A percentile compares a stretch with the other conserved stretches of the same genome.
phyloP scores from a whole-genome alignment of 768 basidiomycete species.

The Xerocomus brunneocitrinus region DNA sequence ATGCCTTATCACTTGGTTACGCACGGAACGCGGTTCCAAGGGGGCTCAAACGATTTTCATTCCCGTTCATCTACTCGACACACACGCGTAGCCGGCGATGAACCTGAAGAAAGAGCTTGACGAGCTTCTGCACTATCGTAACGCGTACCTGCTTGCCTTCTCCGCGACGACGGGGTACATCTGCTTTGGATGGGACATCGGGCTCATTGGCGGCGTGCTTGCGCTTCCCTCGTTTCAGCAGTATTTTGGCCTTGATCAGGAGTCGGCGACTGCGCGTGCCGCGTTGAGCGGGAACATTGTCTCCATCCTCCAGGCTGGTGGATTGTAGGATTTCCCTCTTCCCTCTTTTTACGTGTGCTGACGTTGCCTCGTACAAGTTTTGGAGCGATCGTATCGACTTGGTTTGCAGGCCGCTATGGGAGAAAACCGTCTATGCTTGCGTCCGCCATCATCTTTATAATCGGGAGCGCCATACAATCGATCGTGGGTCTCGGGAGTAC shows the following conservation, averaged over 20 bases:
- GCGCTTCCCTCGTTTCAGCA: conserved; percentile 34
- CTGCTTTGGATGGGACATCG: conserved; percentile 37
- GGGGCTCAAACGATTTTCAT: neutral
- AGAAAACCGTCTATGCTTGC: conserved; percentile 32
- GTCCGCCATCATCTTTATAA: conserved; percentile 30
- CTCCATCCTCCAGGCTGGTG: conserved; percentile 34
- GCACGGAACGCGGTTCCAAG: neutral
- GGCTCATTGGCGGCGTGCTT: conserved; percentile 35
- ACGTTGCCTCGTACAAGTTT: conserved; percentile 14
- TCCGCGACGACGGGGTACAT: conserved; percentile 33
- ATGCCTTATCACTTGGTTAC: neutral
- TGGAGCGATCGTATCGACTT: conserved; percentile 27
- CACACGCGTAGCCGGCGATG: conserved; percentile 8
- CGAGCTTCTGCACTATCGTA: conserved; percentile 28
- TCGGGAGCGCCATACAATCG: conserved; percentile 34
- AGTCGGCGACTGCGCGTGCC: conserved; percentile 22
- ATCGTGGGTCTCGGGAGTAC: conserved; percentile 31
- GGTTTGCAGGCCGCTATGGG: conserved; percentile 31
- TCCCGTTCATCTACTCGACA: neutral
- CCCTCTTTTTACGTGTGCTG: neutral
- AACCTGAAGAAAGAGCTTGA: conserved; percentile 18
- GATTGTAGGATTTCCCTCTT: conserved; percentile 26
- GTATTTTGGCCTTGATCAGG: conserved; percentile 31
- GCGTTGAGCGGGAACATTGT: conserved; percentile 36
- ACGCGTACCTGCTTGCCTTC: conserved; percentile 33